Percentiles rank a stretch among this genome's conserved stretches.
These are phyloP conservation scores for Heliocybe sulcata DNA, from an alignment of 1,284 basidiomycete genomes.

Conservation along the genomic window DNA sequence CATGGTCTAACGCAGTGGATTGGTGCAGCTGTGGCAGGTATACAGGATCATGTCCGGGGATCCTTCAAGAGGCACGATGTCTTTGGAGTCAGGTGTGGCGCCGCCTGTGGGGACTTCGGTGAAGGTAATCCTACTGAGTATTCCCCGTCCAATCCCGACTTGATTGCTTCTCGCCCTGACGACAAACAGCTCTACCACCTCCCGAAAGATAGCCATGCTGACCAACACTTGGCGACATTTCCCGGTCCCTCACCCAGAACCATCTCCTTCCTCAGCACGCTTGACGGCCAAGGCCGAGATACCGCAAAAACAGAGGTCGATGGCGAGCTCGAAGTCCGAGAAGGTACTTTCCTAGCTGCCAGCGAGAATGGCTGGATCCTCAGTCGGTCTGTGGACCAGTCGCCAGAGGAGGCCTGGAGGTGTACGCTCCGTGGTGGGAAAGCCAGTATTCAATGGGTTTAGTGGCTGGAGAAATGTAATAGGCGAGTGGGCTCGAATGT, in stretches of 20 bases:
- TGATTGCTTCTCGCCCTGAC: slow-evolving; percentile 3
- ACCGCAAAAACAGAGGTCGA: slow-evolving; percentile 10
- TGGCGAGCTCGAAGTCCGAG: slow-evolving; percentile 16
- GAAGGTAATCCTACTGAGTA: slow-evolving; percentile 36
- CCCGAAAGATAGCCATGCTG: neutral
- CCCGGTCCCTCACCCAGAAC: slow-evolving; percentile 8
- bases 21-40: slow-evolving; percentile 39
- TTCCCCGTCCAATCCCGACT: slow-evolving; percentile 7
- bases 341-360: slow-evolving; percentile 38
- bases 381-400: slow-evolving; percentile 15
- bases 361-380: slow-evolving; percentile 54
- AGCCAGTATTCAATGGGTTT: neutral
- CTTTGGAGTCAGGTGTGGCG: slow-evolving; percentile 58
- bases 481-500: too few species aligned
- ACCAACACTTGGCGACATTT: neutral
- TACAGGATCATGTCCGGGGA: slow-evolving; percentile 72
- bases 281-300: slow-evolving; percentile 2
- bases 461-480: too few species aligned
- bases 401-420: slow-evolving; percentile 23
- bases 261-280: slow-evolving; percentile 3
- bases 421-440: slow-evolving; percentile 28
- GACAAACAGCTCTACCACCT: slow-evolving; percentile 11
- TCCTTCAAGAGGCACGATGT: slow-evolving; percentile 69
- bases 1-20: too few species aligned
- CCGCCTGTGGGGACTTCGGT: slow-evolving; percentile 49